Evolutionary conservation across 176 grass and related monocot genomes (phyloP).

Genomic region (Pontederia paniculata): DNA sequence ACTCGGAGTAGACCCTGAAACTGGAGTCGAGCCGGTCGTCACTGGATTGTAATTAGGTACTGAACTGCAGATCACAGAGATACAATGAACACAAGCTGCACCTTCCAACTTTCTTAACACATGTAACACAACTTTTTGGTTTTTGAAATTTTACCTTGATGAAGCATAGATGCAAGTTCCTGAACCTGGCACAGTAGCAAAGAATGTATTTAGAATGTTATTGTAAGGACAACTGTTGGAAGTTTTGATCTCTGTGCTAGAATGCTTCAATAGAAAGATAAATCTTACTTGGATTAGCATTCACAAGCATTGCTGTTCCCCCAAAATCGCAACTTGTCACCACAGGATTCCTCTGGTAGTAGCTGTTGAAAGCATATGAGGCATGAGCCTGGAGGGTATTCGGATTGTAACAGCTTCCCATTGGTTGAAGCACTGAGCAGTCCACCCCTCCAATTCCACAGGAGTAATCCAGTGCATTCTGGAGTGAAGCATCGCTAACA

Average conservation of each 20-base stretch:
- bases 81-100: no score
- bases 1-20: no score
- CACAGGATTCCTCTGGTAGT: slow-evolving; percentile 81
- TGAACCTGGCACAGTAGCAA: slow-evolving; percentile 47
- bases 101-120: no score
- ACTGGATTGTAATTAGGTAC: no score
- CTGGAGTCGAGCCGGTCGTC: no score
- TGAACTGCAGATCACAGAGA: no score
- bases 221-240: not conserved
- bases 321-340: slow-evolving; percentile 85
- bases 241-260: not conserved
- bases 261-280: not conserved
- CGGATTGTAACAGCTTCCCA: slow-evolving; percentile 77
- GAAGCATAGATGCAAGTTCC: slow-evolving; percentile 55
- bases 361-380: slow-evolving; percentile 92
- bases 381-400: slow-evolving; percentile 66
- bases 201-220: not conserved
- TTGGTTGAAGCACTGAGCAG: slow-evolving; percentile 73
- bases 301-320: slow-evolving; percentile 69
- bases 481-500: slow-evolving; percentile 28
- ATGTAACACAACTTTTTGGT: no score
- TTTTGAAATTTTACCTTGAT: no score
- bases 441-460: slow-evolving; percentile 82
- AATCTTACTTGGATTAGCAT: slow-evolving; percentile 75
- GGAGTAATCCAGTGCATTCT: slow-evolving; percentile 68